Percentiles rank a stretch among this genome's conserved stretches.
Conservation (phyloP, 768 basidiomycete species). For the Macrolepiota fuliginosa region DNA sequence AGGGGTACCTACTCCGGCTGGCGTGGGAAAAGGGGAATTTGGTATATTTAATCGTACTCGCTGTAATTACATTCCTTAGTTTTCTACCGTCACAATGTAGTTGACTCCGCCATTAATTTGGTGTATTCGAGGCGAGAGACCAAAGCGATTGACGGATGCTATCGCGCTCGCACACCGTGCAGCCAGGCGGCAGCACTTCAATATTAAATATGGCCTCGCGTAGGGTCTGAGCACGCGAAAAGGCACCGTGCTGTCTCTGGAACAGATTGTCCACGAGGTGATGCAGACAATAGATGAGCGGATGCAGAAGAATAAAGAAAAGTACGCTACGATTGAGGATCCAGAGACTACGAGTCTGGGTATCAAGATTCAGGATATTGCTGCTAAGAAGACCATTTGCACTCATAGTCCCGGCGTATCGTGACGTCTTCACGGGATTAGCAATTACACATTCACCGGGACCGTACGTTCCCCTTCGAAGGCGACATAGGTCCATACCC, state of each 20-base stretch:
- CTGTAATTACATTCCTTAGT: no score
- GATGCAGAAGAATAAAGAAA: constrained; percentile 70
- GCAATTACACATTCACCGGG: constrained; percentile 94
- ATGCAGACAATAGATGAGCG: constrained; percentile 91
- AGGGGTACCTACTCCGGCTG: no score
- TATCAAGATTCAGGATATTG: constrained; percentile 98
- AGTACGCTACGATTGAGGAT: constrained; percentile 86
- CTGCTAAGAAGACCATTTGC: constrained; percentile 73
- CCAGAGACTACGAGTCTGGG: constrained; percentile 79
- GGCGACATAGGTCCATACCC: constrained; percentile 94
- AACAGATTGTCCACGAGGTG: constrained; percentile 90
- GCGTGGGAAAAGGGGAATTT: no score
- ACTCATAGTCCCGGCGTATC: neutral
- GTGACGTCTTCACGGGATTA: constrained; percentile 55
- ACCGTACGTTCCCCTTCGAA: constrained; percentile 90
- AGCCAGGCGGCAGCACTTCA: no score
- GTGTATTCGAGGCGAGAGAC: no score
- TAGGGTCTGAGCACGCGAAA: constrained; percentile 88
- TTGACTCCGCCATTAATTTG: no score
- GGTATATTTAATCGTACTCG: no score
- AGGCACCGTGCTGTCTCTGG: constrained; percentile 93
- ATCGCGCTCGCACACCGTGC: no score
- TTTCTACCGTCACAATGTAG: no score
- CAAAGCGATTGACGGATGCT: no score
- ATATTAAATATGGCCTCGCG: constrained; percentile 90